Base-by-base conservation (phyloP, 2,329 filamentous ascomycete genomes). In the Exophiala xenobiotica region DNA sequence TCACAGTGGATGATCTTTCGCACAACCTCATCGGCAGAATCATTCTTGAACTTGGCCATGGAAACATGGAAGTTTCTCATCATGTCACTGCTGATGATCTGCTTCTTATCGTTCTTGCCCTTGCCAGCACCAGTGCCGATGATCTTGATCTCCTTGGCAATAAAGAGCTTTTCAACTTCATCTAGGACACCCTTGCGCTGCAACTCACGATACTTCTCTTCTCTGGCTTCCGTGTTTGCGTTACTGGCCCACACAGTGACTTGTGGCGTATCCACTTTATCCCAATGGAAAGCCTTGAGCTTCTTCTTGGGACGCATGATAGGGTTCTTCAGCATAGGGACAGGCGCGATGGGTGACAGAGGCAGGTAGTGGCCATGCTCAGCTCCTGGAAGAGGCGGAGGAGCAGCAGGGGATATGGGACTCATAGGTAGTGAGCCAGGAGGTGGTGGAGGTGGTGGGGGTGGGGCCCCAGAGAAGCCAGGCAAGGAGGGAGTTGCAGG, bases 211-310 rank as follows among this genome's bases (percentile, higher is more conserved):
- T 97, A 97, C 70, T 96, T 96, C 72, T 96, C 89, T 73, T 99
- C 93, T 66, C 91, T 89, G 55, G 87, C 88, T 67, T 95, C 86
- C 3, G 85, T 82, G n/a, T 89, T 95, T 4, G 89, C 87, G 23
- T 88, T 82, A 68, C 95, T 90, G 26, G 90, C 91, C 92, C 92
- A 97, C 63, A 96, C 88, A 47, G 92, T 96, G 44, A 90, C 87
- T 67, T 93, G 84, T 18, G 90, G 88, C 46, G 88, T 82, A 70
- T 99, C 93, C 48, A 99, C 90, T 77, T 97, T 97, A 73, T 99
- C 93, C 92, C 93, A 97, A 74, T 99, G 93, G 61, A 99, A 79
- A 53, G 92, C 92, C 82, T 99, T 99, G 70, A 99, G 89, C 78
- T 97, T 99, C 83, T 96, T 97, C 81, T 96, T 97, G 18, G 93